Conservation (phyloP, 1,139 yeast species). For the Diutina neorugosa region DNA sequence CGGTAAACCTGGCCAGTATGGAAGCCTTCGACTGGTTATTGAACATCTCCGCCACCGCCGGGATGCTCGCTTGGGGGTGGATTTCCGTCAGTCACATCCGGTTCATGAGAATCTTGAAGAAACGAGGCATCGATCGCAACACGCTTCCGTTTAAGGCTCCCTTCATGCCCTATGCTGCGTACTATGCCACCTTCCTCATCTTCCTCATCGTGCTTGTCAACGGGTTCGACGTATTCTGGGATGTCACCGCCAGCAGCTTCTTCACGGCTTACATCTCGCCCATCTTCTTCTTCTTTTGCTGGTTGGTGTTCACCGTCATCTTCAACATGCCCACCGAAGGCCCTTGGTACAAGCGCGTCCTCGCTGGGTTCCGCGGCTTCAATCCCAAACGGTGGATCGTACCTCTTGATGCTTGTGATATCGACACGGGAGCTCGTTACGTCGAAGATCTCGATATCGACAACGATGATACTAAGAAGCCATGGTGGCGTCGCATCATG, state of each 20-base stretch:
- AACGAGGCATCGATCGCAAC: constrained; percentile 38
- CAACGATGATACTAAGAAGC: constrained; percentile 26
- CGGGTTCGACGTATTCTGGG: constrained; percentile 48
- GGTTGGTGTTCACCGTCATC: constrained; percentile 39
- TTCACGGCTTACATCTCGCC: constrained; percentile 59
- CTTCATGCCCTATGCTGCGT: constrained; percentile 53
- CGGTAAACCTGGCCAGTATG: constrained; percentile 43
- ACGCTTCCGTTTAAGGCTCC: constrained; percentile 60
- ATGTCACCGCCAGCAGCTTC: constrained; percentile 41
- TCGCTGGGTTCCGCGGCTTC: neutral
- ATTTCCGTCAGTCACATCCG: constrained; percentile 55
- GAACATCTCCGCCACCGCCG: constrained; percentile 70
- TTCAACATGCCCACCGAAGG: constrained; percentile 8
- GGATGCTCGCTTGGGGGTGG: constrained; percentile 64
- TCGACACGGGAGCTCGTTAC: constrained; percentile 49
- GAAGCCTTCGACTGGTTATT: constrained; percentile 76
- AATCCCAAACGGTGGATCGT: constrained; percentile 15
- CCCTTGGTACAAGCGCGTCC: neutral
- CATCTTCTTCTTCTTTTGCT: constrained; percentile 40
- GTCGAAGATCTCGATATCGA: constrained; percentile 40
- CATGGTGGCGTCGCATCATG: constrained; percentile 47
- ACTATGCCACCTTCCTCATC: constrained; percentile 40
- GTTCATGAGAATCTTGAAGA: constrained; percentile 49
- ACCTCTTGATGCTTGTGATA: constrained; percentile 44
- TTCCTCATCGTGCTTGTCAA: constrained; percentile 51